Conservation (phyloP, 495 filamentous ascomycete species). For the Margaritispora aquatica region DNA sequence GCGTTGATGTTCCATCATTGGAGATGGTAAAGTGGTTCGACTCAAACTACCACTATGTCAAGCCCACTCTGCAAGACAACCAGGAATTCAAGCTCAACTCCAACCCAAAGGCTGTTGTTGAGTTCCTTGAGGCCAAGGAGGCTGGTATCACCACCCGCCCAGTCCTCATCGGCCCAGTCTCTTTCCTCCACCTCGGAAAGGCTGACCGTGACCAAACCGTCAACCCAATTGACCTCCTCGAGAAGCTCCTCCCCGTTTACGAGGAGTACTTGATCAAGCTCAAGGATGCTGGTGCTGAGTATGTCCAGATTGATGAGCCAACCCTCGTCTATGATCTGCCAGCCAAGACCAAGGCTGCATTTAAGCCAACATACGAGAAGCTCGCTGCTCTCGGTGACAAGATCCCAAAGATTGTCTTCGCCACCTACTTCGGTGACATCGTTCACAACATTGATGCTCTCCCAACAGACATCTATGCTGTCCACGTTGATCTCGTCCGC, state of each 20-base stretch:
- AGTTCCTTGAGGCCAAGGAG: constrained; percentile 96
- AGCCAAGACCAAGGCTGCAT: constrained; percentile 83
- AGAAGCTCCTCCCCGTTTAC: constrained; percentile 88
- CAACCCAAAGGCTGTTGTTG: constrained; percentile 85
- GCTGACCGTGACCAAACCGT: constrained; percentile 89
- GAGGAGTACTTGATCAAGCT: constrained; percentile 83
- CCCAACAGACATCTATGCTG: constrained; percentile 64
- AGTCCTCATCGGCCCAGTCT: constrained; percentile 91
- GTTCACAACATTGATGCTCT: constrained; percentile 96
- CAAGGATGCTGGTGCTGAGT: constrained; percentile 91
- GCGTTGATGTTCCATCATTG: constrained; percentile 85
- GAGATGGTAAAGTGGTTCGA: constrained; percentile 99
- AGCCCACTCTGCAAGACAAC: constrained; percentile 92
- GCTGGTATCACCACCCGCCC: constrained; percentile 89
- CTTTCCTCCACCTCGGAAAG: constrained; percentile 94
- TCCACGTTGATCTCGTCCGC: constrained; percentile 94
- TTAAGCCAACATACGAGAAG: constrained; percentile 95
- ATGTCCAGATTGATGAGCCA: constrained; percentile 97
- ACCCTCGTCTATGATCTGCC: constrained; percentile 89
- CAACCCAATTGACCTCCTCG: constrained; percentile 84
- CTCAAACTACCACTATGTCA: constrained; percentile 99
- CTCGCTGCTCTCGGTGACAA: constrained; percentile 66
- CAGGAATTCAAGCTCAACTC: constrained; percentile 85
- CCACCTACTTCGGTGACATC: constrained; percentile 99
- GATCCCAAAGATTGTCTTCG: constrained; percentile 74